Percentiles rank a stretch among this genome's conserved stretches.
These are phyloP conservation scores for Chalciporus sphaerocephalus DNA, from an alignment of 768 basidiomycete species.

Conservation along the genomic window DNA sequence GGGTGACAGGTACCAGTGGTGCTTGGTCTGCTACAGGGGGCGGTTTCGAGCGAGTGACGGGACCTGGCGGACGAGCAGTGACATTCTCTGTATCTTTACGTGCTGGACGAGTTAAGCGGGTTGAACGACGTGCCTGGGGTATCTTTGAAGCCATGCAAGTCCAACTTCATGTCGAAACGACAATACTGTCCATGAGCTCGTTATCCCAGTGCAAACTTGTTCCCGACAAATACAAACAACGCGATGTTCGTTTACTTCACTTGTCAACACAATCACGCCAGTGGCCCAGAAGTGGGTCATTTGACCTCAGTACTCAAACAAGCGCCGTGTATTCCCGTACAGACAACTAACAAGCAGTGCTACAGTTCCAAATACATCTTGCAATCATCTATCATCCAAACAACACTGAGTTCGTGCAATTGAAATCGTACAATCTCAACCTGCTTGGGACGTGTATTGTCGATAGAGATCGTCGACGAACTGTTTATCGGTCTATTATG, in stretches of 20 bases:
- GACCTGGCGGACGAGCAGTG: conserved; percentile 57
- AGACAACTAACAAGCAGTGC: too few relatives aligned
- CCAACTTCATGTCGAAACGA: conserved; percentile 12
- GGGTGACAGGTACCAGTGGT: conserved; percentile 34
- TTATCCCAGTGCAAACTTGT: too few relatives aligned
- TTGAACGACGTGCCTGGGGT: conserved; percentile 63
- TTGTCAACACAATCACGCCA: too few relatives aligned
- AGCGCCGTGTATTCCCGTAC: too few relatives aligned
- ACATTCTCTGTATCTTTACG: conserved; percentile 68
- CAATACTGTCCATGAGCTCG: not conserved
- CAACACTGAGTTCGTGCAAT: too few relatives aligned
- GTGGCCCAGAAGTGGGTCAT: too few relatives aligned
- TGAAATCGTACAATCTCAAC: conserved; percentile 5
- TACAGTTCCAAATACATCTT: too few relatives aligned
- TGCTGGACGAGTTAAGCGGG: conserved; percentile 49
- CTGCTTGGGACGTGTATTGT: conserved; percentile 38
- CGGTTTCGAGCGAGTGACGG: conserved; percentile 58
- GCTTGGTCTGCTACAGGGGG: conserved; percentile 37
- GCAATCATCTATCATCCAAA: too few relatives aligned
- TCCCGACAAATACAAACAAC: too few relatives aligned
- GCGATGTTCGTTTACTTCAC: too few relatives aligned
- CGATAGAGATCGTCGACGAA: conserved; percentile 62
- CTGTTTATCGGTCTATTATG: conserved; percentile 52
- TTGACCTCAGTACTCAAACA: too few relatives aligned
- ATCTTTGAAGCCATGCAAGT: conserved; percentile 41